Percentiles rank a stretch among this genome's conserved stretches.
These are phyloP conservation scores for Pontederia paniculata DNA, from an alignment of 176 grass and related monocot genomes.

Conservation along the genomic window DNA sequence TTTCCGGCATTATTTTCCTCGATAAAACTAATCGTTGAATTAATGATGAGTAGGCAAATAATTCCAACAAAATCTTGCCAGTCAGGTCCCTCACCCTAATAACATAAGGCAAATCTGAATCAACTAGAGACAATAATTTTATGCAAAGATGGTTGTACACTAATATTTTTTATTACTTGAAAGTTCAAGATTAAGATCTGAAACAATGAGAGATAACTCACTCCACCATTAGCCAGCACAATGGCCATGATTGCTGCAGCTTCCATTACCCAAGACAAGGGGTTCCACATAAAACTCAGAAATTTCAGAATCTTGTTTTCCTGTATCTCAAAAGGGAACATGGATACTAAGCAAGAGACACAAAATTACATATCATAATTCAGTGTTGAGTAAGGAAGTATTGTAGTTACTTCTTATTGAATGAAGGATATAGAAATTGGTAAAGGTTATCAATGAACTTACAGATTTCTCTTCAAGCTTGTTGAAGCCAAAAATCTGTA, in stretches of 20 bases:
- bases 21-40: slow-evolving; percentile 77
- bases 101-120: slow-evolving; percentile 1
- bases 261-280: slow-evolving; percentile 88
- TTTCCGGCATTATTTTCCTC: slow-evolving; percentile 80
- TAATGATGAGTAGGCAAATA: slow-evolving; percentile 56
- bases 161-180: too few relatives aligned
- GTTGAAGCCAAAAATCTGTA: slow-evolving; percentile 57
- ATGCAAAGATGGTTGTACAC: too few relatives aligned
- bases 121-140: neutral
- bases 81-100: slow-evolving; percentile 48
- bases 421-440: neutral
- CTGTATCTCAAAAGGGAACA: slow-evolving; percentile 17
- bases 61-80: slow-evolving; percentile 84
- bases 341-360: slow-evolving; percentile 5
- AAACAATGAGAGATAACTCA: slow-evolving; percentile 27
- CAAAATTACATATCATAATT: neutral
- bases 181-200: too few relatives aligned
- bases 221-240: slow-evolving; percentile 59
- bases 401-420: neutral
- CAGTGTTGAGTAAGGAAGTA: too few relatives aligned
- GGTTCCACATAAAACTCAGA: slow-evolving; percentile 84
- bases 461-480: slow-evolving; percentile 70
- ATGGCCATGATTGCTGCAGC: slow-evolving; percentile 68
- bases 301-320: slow-evolving; percentile 78
- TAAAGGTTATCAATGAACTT: slow-evolving; percentile 5